phyloP scores from a whole-genome alignment of 257 asterid genomes.

The Verbascum thapsus region DNA sequence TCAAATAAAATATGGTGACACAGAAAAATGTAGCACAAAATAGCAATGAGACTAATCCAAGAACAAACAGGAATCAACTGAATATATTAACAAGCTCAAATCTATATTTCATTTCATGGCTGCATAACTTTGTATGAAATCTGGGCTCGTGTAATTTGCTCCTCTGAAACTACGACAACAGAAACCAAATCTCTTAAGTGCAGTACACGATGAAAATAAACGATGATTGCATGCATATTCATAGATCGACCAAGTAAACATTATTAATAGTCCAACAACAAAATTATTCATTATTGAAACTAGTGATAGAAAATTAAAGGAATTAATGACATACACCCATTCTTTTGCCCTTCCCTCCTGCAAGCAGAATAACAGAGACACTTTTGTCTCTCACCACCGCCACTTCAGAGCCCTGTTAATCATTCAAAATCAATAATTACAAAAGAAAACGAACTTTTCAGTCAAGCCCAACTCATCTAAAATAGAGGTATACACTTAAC shows the following conservation, averaged over 20 bases:
- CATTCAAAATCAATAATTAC: conserved; percentile 11
- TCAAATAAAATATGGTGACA: conserved; percentile 37
- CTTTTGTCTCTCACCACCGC: conserved; percentile 76
- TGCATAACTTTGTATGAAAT: conserved; percentile 5
- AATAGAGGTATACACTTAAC: no score
- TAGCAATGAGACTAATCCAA: conserved; percentile 7
- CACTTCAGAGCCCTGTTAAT: conserved; percentile 50
- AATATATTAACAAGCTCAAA: conserved; percentile 9
- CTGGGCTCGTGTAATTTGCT: background rate
- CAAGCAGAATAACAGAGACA: conserved; percentile 90
- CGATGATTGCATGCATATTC: no score
- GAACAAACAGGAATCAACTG: conserved; percentile 11
- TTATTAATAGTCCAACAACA: no score
- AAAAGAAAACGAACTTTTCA: background rate
- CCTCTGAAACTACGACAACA: background rate
- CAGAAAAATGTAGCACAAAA: conserved; percentile 15
- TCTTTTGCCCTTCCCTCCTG: conserved; percentile 99
- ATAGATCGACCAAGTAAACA: no score
- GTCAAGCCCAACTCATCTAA: conserved; percentile 1
- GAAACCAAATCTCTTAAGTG: background rate
- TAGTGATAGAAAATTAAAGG: background rate
- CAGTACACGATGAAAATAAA: no score
- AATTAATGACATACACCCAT: conserved; percentile 72
- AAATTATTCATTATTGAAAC: background rate
- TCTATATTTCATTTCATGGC: background rate